phyloP scores from a whole-genome alignment of 805 yeast species.

The Debaryomyces tyrocola region DNA sequence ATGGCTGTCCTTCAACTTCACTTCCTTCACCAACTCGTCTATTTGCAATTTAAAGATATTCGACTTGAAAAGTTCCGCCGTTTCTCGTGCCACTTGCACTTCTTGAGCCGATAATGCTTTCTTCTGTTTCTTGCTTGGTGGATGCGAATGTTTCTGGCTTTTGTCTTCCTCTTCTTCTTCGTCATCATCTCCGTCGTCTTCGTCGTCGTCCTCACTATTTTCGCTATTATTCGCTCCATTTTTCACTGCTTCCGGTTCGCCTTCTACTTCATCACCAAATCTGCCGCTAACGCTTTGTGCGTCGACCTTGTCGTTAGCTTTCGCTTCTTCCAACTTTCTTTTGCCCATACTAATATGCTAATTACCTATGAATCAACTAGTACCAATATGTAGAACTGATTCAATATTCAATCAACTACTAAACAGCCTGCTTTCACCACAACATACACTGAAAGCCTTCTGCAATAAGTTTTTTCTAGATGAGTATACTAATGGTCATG shows the following conservation, averaged over 20 bases:
- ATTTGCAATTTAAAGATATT: conserved; percentile 94
- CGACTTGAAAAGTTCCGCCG: conserved; percentile 91
- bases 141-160: conserved; percentile 3
- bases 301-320: conserved; percentile 1
- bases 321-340: conserved; percentile 19
- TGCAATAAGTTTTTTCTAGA: not conserved
- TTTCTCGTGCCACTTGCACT: conserved; percentile 86
- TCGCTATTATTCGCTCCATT: conserved; percentile 5
- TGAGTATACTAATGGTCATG: conserved; percentile 1
- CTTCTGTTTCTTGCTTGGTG: conserved; percentile 34
- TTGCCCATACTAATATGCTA: conserved; percentile 19
- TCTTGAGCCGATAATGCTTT: conserved; percentile 68
- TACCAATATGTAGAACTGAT: not conserved
- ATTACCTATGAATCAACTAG: not conserved
- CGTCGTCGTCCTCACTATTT: conserved; percentile 9
- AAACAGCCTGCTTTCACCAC: not conserved
- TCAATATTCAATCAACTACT: not conserved
- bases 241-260: conserved; percentile 7
- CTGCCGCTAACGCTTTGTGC: conserved; percentile 13
- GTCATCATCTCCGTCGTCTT: conserved; percentile 13
- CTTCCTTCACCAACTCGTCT: conserved; percentile 84
- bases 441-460: not conserved
- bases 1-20: conserved; percentile 69
- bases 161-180: conserved; percentile 4
- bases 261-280: conserved; percentile 27